A percentile compares a stretch with the other conserved stretches of the same genome.
phyloP scores from a whole-genome alignment of 2,329 filamentous ascomycete genomes.

The Microcera coccophila region DNA sequence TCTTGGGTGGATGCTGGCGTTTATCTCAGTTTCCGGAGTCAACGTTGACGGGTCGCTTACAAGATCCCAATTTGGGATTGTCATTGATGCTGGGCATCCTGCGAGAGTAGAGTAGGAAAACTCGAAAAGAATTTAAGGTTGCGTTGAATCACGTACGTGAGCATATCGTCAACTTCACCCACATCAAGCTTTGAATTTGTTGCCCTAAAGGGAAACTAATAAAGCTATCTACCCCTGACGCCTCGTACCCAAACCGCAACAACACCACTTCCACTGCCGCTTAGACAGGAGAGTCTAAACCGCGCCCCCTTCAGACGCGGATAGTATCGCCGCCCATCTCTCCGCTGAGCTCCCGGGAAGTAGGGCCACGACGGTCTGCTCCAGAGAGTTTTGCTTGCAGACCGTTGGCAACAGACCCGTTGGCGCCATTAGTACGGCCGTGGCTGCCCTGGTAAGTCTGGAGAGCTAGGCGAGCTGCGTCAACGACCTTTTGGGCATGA shows the following conservation, averaged over 20 bases:
- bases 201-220: too few species aligned
- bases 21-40: too few species aligned
- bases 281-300: conserved; percentile 1
- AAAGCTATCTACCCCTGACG: conserved; percentile 6
- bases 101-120: too few species aligned
- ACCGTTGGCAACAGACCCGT: conserved; percentile 20
- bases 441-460: conserved; percentile 32
- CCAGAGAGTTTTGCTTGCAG: conserved; percentile 17
- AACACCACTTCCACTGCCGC: conserved; percentile 3
- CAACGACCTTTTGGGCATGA: conserved; percentile 46
- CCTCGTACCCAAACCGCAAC: conserved; percentile 13
- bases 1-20: too few species aligned
- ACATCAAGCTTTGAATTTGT: background rate
- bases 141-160: too few species aligned
- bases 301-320: conserved; percentile 18
- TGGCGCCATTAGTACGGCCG: conserved; percentile 13
- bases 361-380: conserved; percentile 41
- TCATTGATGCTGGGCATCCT: too few species aligned
- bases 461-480: conserved; percentile 43
- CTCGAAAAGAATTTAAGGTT: too few species aligned
- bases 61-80: too few species aligned
- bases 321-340: conserved; percentile 61
- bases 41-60: too few species aligned
- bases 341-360: conserved; percentile 53
- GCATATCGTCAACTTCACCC: too few species aligned